phyloP scores from a whole-genome alignment of 345 rosid genomes.

The Citrus mangshanensis region DNA sequence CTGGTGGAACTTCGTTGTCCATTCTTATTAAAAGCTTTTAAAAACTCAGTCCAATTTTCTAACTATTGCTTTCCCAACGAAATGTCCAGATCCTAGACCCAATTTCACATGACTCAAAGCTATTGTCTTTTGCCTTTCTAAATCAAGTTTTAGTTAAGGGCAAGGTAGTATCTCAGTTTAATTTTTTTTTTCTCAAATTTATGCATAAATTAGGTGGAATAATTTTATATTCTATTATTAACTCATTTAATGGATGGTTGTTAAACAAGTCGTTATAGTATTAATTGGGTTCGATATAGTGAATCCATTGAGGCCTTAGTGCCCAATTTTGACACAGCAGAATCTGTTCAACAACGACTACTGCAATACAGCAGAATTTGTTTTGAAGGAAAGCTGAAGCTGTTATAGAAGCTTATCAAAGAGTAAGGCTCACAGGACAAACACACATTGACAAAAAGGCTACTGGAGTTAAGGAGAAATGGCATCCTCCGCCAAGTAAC shows the following conservation, averaged over 20 bases:
- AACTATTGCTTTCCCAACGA: neutral
- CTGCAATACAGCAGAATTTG: too few species aligned
- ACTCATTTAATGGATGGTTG: too few species aligned
- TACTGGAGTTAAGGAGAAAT: too few species aligned
- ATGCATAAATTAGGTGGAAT: neutral
- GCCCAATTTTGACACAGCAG: neutral
- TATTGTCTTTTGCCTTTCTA: neutral
- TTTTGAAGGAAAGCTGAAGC: too few species aligned
- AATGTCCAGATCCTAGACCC: neutral
- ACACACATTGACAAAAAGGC: too few species aligned
- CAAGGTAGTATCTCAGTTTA: too few species aligned
- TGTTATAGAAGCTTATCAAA: too few species aligned
- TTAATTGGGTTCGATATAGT: neutral
- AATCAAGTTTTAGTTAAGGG: too few species aligned
- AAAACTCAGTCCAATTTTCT: neutral
- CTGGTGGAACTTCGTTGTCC: conserved; percentile 7
- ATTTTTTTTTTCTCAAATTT: too few species aligned
- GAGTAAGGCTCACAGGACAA: too few species aligned
- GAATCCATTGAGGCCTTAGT: neutral
- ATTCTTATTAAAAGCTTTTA: neutral
- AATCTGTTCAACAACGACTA: neutral
- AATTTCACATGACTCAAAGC: neutral
- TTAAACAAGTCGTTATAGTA: too few species aligned
- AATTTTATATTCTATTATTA: neutral
- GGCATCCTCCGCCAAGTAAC: too few species aligned